Conservation (phyloP, 495 filamentous ascomycete species). For the Jackrogersella multiformis region DNA sequence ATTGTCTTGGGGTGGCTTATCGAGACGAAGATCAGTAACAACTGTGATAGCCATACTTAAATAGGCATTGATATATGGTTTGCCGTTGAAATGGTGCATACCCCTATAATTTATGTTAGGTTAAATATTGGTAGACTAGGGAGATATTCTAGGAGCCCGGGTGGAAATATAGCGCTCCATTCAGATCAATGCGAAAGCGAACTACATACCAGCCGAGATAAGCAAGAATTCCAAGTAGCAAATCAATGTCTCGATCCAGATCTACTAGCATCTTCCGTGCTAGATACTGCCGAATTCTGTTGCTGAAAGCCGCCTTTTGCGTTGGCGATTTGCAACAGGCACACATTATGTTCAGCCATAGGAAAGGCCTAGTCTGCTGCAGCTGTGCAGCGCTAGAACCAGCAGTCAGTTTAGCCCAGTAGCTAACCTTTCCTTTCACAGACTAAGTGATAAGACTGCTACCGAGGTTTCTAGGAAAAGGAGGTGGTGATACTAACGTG, state of each 20-base stretch:
- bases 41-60: constrained; percentile 61
- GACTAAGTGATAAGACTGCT: not conserved
- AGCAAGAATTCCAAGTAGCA: constrained; percentile 59
- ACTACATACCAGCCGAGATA: constrained; percentile 54
- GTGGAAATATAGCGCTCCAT: not conserved
- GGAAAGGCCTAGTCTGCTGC: constrained; percentile 51
- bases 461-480: not conserved
- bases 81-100: constrained; percentile 44
- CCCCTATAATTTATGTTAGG: constrained; percentile 36
- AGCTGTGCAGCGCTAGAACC: constrained; percentile 40
- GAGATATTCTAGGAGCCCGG: not conserved
- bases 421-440: too few relatives aligned
- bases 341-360: constrained; percentile 61
- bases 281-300: constrained; percentile 52
- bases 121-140: not conserved
- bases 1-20: constrained; percentile 52
- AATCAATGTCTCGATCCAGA: constrained; percentile 56
- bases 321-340: constrained; percentile 48
- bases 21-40: constrained; percentile 65
- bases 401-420: constrained; percentile 28
- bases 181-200: not conserved
- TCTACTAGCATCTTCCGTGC: constrained; percentile 56
- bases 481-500: constrained; percentile 34
- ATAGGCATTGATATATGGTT: constrained; percentile 54
- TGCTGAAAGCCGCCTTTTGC: constrained; percentile 49